Base-by-base conservation (phyloP, 352 stramenopile species). In the Pythium biforme region DNA sequence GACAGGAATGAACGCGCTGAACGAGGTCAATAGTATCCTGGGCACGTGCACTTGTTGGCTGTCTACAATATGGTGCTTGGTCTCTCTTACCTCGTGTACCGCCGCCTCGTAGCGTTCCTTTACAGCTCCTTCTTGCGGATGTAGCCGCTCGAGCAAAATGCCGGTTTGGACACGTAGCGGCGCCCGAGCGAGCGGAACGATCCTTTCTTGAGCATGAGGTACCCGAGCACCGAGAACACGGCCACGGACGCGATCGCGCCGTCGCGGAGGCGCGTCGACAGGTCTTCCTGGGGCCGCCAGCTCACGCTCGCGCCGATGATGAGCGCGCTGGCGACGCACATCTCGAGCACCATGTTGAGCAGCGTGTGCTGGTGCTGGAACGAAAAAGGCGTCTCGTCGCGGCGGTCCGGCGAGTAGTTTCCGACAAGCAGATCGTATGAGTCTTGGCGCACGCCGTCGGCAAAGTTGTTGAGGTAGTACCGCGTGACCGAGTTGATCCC, bases 401-500 rank as follows among this genome's bases (percentile, higher is more conserved):
- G 83, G 63, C 88, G 84, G 59, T 95, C 84, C 3, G 84, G 78
- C 45, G 71, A 60, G 65, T 78, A 86, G 73, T 89, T 87, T 47
- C 79, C 89, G 6, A 97, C 79, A 25, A 98, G 68, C 22, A 98
- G 62, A 61, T 98, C 90, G 64, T 97, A 95, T 54, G 90, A 89
- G 72, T 98, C 95, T 71, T 98, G 94, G 53, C 82, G 88, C 64
- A 94, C 75, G 39, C 89, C 91, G 69, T 99, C 95, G 34, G 80
- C 62, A 75, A 99, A 98, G 71, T 98, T 98, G 75, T 98, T 98
- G 22, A 98, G 75, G 70, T 98, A 98, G 74, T 98, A 99, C 19
- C 96, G 74, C 63, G 90, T 96, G 41, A 98, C 72, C 37, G 92
- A 98, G 74, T 98, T 98, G 62, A 97, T 55, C 34, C 95, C 96